Base-by-base conservation (phyloP, 2,329 filamentous ascomycete genomes). In the Diplodia seriata region DNA sequence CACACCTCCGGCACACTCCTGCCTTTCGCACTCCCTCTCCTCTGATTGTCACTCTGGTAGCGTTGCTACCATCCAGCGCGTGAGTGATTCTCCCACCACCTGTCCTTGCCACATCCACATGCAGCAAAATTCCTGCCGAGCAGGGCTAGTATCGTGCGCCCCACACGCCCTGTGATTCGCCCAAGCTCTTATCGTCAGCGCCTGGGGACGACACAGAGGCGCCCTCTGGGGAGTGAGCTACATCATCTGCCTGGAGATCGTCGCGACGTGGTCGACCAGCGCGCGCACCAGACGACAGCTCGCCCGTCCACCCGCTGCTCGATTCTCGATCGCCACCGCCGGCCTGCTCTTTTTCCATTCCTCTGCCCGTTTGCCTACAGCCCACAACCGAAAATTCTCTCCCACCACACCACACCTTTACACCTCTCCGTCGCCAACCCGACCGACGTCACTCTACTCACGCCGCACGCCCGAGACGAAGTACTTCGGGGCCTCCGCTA, bases 171-270 rank as follows among this genome's bases (percentile, higher is more conserved):
- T 59, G 54, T 66, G 68, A 69, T 66, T 66, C 67, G 67, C 62
- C 54, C 53, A 66, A 68, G 62, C 62, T 59, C 67, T 68, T 68
- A 68, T 68, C 67, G 47, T 51, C 33, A 50, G 49, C 65, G 55
- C 55, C 33, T 67, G 62, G 40, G 29, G 40, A 55, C 65, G 55
- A 55, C 33, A 51, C 65, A 67, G 55, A 67, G 43, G 53, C n/a
- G 47, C 36, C 36, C 8, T 12, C 38, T 51, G 43, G 56, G 49
- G 36, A 59, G 26, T 55, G 40, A 51, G 49, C 57, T 33, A 68
- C 66, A 68, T 63, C 66, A 63, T 63, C 66, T 36, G 47, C 56
- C 49, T 36, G 57, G 38, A 31, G 66, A 68, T 63, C 66, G 56
- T 63, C 64, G 51, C 38, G n/a, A 47, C 59, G 59, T 63, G 59